These are phyloP conservation scores for Colletotrichum theobromicola DNA, from an alignment of 2,329 filamentous ascomycete genomes.

Conservation along the genomic window DNA sequence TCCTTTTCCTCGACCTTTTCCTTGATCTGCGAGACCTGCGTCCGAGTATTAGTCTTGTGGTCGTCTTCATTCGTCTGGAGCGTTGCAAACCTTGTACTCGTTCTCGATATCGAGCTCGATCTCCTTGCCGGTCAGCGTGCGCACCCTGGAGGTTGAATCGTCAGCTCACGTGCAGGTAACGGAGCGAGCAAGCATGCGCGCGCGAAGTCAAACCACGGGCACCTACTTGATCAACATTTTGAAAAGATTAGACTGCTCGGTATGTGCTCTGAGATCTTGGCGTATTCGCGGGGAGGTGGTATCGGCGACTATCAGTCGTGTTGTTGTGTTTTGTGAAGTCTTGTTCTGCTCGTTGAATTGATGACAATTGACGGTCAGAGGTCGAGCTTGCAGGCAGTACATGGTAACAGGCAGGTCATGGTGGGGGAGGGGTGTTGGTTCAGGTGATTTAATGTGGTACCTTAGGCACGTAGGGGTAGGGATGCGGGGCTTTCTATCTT, in stretches of 20 bases:
- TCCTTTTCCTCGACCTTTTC: conserved; percentile 99
- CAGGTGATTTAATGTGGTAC: neutral
- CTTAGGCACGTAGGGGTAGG: neutral
- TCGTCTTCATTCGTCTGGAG: neutral
- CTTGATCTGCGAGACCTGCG: conserved; percentile 91
- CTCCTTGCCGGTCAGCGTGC: conserved; percentile 97
- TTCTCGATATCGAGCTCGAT: conserved; percentile 98
- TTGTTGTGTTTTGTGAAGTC: neutral
- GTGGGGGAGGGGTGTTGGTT: conserved; percentile 17
- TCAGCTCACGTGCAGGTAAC: neutral
- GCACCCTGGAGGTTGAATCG: conserved; percentile 67
- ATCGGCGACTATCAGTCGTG: neutral
- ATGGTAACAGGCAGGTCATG: neutral
- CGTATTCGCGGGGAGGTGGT: neutral
- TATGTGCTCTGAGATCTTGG: neutral
- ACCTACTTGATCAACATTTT: conserved; percentile 59
- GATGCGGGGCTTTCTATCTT: neutral
- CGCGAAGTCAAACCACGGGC: neutral
- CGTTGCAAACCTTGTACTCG: conserved; percentile 78
- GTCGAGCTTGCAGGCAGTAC: conserved; percentile 7
- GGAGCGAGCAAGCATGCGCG: neutral
- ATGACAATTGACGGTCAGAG: neutral
- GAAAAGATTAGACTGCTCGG: neutral
- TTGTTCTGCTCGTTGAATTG: neutral
- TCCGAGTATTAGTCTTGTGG: conserved; percentile 3